Conservation (phyloP, 164 flowering plant species). For the Malania oleifera region DNA sequence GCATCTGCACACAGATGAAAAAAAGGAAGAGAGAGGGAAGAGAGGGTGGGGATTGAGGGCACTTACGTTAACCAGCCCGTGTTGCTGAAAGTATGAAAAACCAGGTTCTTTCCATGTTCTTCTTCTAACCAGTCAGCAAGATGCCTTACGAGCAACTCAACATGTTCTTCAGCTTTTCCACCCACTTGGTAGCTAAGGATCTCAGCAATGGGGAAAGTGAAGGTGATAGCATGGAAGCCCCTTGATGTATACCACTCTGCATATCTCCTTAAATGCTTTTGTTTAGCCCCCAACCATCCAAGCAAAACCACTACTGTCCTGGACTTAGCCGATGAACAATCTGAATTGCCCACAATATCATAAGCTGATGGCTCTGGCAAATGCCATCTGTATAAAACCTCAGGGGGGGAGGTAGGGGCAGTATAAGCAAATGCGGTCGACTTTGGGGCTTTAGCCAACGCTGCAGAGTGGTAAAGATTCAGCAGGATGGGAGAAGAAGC, state of each 20-base stretch:
- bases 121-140: conserved; percentile 89
- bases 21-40: conserved; percentile 6
- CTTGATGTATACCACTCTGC: conserved; percentile 95
- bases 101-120: conserved; percentile 63
- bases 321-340: conserved; percentile 58
- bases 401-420: conserved; percentile 35
- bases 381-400: conserved; percentile 85
- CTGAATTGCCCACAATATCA: conserved; percentile 39
- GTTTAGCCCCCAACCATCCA: conserved; percentile 98
- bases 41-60: conserved; percentile 8
- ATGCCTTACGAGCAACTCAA: conserved; percentile 81
- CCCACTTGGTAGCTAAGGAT: conserved; percentile 78
- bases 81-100: conserved; percentile 94
- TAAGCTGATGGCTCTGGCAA: conserved; percentile 51
- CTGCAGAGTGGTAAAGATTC: conserved; percentile 52
- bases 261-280: conserved; percentile 86
- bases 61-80: conserved; percentile 99
- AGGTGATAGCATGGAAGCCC: conserved; percentile 91
- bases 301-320: conserved; percentile 87
- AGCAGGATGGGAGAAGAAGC: conserved; percentile 39
- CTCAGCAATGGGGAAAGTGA: conserved; percentile 91
- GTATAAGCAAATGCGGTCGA: conserved; percentile 22
- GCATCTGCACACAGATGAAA: neutral
- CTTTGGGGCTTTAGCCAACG: conserved; percentile 47
- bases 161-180: conserved; percentile 82